These are phyloP conservation scores for Hymenoscyphus repandus DNA, from an alignment of 2,329 filamentous ascomycete species.

Conservation along the genomic window DNA sequence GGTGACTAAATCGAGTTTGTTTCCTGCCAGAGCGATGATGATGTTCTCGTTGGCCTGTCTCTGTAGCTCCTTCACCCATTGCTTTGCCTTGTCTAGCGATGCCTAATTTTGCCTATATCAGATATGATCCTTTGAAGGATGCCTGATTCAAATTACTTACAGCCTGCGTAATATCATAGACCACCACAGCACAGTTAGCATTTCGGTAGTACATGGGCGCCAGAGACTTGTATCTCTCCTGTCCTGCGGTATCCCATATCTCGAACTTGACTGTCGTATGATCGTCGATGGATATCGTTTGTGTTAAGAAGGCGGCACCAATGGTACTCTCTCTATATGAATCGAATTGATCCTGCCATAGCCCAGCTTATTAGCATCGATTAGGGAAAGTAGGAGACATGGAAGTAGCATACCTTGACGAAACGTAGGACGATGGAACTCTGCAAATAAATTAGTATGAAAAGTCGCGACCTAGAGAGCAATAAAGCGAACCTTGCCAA, in stretches of 20 bases:
- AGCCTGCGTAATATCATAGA: constrained; percentile 99
- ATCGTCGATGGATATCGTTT: constrained; percentile 97
- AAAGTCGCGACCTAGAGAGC: background rate
- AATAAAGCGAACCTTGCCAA: constrained; percentile 76
- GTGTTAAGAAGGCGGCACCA: constrained; percentile 92
- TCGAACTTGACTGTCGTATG: constrained; percentile 99
- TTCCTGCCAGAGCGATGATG: constrained; percentile 94
- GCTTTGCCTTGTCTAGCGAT: constrained; percentile 97
- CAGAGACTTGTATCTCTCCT: constrained; percentile 98
- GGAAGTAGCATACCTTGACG: constrained; percentile 71
- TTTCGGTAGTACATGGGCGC: constrained; percentile 99
- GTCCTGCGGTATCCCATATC: constrained; percentile 98
- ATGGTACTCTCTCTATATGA: constrained; percentile 41
- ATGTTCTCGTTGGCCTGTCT: constrained; percentile 99
- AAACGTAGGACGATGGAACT: constrained; percentile 97
- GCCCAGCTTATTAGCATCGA: constrained; percentile 3
- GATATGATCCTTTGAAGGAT: background rate
- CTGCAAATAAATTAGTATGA: constrained; percentile 41
- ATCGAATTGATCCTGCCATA: constrained; percentile 89
- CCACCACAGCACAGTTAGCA: constrained; percentile 97
- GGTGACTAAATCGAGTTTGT: constrained; percentile 94
- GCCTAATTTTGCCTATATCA: constrained; percentile 49
- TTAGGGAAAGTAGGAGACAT: background rate
- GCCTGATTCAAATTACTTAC: constrained; percentile 45
- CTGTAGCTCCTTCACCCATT: constrained; percentile 98